Evolutionary conservation across 176 grass and related monocot species (phyloP), one percentile per base, ranked within the genome.

Genomic region (Poa pratensis): DNA sequence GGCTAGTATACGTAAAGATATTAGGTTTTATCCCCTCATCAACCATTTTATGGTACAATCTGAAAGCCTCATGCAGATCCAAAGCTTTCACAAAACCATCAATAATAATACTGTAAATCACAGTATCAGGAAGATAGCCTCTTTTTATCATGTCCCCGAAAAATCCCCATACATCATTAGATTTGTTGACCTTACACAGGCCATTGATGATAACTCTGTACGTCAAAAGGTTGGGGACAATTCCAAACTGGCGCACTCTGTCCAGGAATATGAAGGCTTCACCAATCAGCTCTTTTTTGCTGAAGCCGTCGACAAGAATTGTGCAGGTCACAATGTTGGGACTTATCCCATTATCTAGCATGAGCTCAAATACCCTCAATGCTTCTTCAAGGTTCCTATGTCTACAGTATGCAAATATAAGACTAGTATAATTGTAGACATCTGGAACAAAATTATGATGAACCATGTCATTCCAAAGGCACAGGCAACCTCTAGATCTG

Each of bases 291-390:
- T 83, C 82, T 79, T 81, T 42, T 77, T 90, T 94, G 63, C 79
- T 86, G 53, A 91, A 88, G 63, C 87, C 77, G 34, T 94, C 76
- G 30, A 89, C 70, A 71, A 97, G 79, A 74, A 97, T 62, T 57
- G 94, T 94, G 80, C 91, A 97, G 6, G 91, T 92, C 35, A 94
- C 75, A 43, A 90, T 88, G 87, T 76, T 97, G 37, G 94, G 94
- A 52, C 72, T 75, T 55, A 92, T 32, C 48, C 87, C 83, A 79
- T 85, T 85, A 49, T 78, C 79, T 70, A 97, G 79, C 94, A 97
- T 94, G 71, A 86, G 53, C 46, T 92, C 85, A 87, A 97, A 92
- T 60, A 84, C 75, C 19, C 65, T 73, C 49, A 87, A 76, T 71
- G 94, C 91, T 83, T 94, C 91, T 74, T 87, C 73, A 28, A 94